A percentile compares a stretch with the other conserved stretches of the same genome.
Conservation (phyloP, 1,284 basidiomycete species). For the Hemileia vastatrix region DNA sequence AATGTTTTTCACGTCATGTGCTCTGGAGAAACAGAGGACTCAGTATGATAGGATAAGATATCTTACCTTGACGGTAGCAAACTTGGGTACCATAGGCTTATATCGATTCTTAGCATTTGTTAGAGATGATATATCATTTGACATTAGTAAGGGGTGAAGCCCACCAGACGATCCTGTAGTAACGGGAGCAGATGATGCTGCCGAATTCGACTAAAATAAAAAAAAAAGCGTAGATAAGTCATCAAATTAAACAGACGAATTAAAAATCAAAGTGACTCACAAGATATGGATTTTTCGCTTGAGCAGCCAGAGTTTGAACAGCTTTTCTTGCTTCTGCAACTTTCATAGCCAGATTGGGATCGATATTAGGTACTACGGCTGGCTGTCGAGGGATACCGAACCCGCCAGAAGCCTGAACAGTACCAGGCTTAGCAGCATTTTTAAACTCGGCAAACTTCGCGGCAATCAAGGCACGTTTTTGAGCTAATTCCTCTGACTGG, state of each 20-base stretch:
- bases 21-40: background rate
- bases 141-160: constrained; percentile 44
- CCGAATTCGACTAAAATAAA: constrained; percentile 16
- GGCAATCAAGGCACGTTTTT: constrained; percentile 19
- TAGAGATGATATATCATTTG: constrained; percentile 44
- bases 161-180: constrained; percentile 56
- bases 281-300: constrained; percentile 60
- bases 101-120: constrained; percentile 78
- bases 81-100: constrained; percentile 95
- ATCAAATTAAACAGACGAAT: background rate
- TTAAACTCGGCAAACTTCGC: constrained; percentile 22
- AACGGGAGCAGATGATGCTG: constrained; percentile 47
- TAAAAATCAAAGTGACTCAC: constrained; percentile 46
- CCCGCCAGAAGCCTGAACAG: background rate
- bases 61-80: constrained; percentile 73
- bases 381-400: background rate
- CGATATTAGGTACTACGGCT: constrained; percentile 13
- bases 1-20: background rate
- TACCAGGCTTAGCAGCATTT: background rate
- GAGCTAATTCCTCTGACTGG: constrained; percentile 19
- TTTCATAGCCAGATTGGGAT: constrained; percentile 19
- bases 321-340: constrained; percentile 21
- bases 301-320: constrained; percentile 15
- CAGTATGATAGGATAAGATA: background rate
- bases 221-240: background rate